Evolutionary conservation across 2,329 filamentous ascomycete genomes (phyloP), one percentile per base, ranked within the genome.

Genomic region (Laburnicola sp.): DNA sequence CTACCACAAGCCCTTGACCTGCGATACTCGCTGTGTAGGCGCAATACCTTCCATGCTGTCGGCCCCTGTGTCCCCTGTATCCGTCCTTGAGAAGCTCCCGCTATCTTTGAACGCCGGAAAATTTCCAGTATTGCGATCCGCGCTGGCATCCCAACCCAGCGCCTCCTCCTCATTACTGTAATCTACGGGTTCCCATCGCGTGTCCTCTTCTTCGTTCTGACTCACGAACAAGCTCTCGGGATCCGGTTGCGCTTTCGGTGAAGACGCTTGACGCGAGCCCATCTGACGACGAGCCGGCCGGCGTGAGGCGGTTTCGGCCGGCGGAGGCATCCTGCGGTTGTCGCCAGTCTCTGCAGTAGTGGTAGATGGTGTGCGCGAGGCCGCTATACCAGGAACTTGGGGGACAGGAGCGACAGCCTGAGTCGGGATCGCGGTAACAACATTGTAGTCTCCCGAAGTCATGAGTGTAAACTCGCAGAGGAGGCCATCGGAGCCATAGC

Each of bases 381-480:
- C 37, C 58, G 71, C 38, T 69, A 75, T 45, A 65, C 70, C 61
- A 68, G 69, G 44, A 71, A 71, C 43, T 42, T 67, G 73, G 53
- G 66, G 72, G 53, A 64, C 71, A 47, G 67, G 72, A 52, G 64
- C 72, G 45, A 67, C n/a, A n/a, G n/a, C n/a, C n/a, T n/a, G 74
- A 49, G 73, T 77, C 47, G 72, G 75, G 28, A 52, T 54, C 57
- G 65, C 4, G 11, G 58, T 51, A 8, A 77, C 72, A 4, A 69
- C 75, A 26, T 68, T 73, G 57, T 76, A 74, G 46, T 91, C 87
- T 10, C 88, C 89, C 6, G 88, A 84, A 1, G 89, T 93, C 88
- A 91, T 92, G 53, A 93, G 80, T 37, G 91, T 87, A 61, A 91
- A 92, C 58, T 92, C 86, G 70, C 86, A 89, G 32, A 82, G 74